Conservation (phyloP, 2,329 filamentous ascomycete species). For the Didymella lethalis region DNA sequence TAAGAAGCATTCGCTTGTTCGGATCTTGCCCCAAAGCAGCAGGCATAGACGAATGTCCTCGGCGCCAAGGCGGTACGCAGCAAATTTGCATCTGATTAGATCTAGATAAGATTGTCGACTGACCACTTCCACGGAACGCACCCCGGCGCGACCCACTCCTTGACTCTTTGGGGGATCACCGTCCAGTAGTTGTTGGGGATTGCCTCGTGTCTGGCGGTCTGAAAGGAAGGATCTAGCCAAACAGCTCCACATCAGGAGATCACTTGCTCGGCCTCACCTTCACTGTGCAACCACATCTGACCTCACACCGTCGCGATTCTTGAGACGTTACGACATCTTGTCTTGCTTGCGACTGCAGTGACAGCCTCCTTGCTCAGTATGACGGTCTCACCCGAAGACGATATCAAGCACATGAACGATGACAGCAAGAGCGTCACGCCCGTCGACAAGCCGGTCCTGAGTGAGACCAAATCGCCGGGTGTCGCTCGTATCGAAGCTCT, state of each 20-base stretch:
- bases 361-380: background rate
- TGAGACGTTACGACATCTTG: background rate
- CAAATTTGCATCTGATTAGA: conserved; percentile 21
- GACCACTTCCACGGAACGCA: conserved; percentile 14
- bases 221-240: background rate
- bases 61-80: conserved; percentile 1
- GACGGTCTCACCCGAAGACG: conserved; percentile 1
- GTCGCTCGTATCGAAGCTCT: conserved; percentile 67
- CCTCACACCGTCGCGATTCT: background rate
- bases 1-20: conserved; percentile 10
- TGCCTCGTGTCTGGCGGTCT: conserved; percentile 11
- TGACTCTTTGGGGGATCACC: conserved; percentile 8
- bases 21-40: conserved; percentile 5
- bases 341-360: background rate
- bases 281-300: conserved; percentile 3
- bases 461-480: conserved; percentile 56
- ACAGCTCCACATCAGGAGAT: conserved; percentile 10
- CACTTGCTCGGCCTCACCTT: background rate
- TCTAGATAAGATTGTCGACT: conserved; percentile 3
- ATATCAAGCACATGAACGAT: conserved; percentile 9
- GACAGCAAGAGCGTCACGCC: conserved; percentile 11
- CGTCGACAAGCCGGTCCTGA: conserved; percentile 6
- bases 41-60: conserved; percentile 6
- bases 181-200: conserved; percentile 6
- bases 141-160: conserved; percentile 9